Evolutionary conservation across 2,329 filamentous ascomycete species (phyloP).

Genomic region (Neofusicoccum sp.): DNA sequence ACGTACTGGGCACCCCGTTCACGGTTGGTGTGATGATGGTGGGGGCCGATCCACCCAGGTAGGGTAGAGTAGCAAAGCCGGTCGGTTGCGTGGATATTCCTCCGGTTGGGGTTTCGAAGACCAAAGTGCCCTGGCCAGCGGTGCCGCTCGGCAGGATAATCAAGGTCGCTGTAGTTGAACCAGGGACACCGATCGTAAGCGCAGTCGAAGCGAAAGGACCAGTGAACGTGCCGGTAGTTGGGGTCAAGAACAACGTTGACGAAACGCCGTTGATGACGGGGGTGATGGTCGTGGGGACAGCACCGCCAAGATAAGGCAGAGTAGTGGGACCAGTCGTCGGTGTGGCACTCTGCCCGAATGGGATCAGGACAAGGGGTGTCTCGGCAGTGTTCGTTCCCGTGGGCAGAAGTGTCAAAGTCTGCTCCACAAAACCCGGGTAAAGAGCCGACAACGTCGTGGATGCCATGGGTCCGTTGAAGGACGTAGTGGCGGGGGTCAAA

Average conservation of each 20-base stretch:
- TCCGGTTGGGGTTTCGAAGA: neutral
- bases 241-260: neutral
- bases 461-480: neutral
- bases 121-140: neutral
- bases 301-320: neutral
- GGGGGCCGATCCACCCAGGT: neutral
- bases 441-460: neutral
- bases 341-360: too few species aligned
- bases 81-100: neutral
- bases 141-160: neutral
- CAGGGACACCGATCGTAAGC: neutral
- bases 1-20: neutral
- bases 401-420: neutral
- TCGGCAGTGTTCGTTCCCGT: neutral
- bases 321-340: neutral
- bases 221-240: neutral
- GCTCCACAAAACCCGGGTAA: neutral
- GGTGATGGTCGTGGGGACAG: neutral
- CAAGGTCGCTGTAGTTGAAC: neutral
- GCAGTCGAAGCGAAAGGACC: neutral
- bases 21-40: neutral
- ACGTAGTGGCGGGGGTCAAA: neutral
- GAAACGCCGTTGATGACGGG: neutral
- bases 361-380: too few species aligned
- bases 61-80: neutral